Evolutionary conservation across 2,329 filamentous ascomycete species (phyloP).

Genomic region (Fusarium penzigii): DNA sequence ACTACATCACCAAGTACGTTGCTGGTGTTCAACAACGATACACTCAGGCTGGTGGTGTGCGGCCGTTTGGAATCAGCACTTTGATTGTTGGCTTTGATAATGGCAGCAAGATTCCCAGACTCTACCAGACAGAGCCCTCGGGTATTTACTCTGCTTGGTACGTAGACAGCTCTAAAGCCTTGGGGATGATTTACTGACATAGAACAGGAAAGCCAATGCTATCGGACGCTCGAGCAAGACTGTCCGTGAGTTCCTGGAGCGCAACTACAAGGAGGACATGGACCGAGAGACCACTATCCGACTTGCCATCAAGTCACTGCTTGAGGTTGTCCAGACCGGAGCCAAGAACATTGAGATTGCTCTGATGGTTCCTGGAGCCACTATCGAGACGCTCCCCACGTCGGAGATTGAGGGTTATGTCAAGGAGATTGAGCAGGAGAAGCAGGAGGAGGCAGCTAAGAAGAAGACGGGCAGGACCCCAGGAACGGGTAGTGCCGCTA

Average conservation of each 20-base stretch:
- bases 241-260: slow-evolving; percentile 95
- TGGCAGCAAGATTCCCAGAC: slow-evolving; percentile 80
- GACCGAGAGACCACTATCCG: slow-evolving; percentile 94
- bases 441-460: slow-evolving; percentile 97
- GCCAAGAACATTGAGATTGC: slow-evolving; percentile 99
- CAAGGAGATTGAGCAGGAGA: slow-evolving; percentile 98
- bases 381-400: slow-evolving; percentile 88
- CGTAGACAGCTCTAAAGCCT: slow-evolving; percentile 25
- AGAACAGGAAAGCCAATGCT: slow-evolving; percentile 91
- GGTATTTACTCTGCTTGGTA: slow-evolving; percentile 99
- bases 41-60: slow-evolving; percentile 96
- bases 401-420: slow-evolving; percentile 97
- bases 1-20: slow-evolving; percentile 99
- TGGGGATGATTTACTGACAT: slow-evolving; percentile 11
- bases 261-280: slow-evolving; percentile 99
- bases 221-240: slow-evolving; percentile 99
- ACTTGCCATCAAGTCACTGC: slow-evolving; percentile 93
- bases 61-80: slow-evolving; percentile 98
- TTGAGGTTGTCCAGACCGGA: slow-evolving; percentile 97
- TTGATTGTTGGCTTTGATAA: slow-evolving; percentile 98
- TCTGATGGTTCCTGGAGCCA: slow-evolving; percentile 91
- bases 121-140: slow-evolving; percentile 99
- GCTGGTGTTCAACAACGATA: slow-evolving; percentile 98
- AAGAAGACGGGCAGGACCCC: slow-evolving; percentile 83
- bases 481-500: slow-evolving; percentile 70